Conservation (phyloP, 2,329 filamentous ascomycete genomes). For the Trichocomaceae sp. region DNA sequence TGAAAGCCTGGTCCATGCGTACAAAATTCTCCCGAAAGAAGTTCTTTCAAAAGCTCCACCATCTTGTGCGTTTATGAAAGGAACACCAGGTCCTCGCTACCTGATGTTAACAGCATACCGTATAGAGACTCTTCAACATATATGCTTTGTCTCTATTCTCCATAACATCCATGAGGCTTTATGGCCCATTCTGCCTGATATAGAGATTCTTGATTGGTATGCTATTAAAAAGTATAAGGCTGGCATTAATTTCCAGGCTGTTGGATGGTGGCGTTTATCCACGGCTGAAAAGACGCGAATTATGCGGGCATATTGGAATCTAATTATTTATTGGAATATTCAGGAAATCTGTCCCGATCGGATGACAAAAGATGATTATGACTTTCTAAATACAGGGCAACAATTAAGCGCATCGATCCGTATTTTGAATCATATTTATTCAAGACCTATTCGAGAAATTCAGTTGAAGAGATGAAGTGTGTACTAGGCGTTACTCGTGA, state of each 20-base stretch:
- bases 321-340: not conserved
- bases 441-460: not conserved
- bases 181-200: slow-evolving; percentile 2
- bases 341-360: not conserved
- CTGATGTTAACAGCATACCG: slow-evolving; percentile 5
- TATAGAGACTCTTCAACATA: slow-evolving; percentile 9
- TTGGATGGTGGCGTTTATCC: slow-evolving; percentile 4
- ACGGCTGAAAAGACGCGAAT: slow-evolving; percentile 4
- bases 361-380: not conserved
- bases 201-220: not conserved
- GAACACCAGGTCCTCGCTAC: slow-evolving; percentile 7
- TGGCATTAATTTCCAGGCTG: slow-evolving; percentile 1
- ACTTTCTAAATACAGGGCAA: not conserved
- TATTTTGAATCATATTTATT: not conserved
- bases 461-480: slow-evolving; percentile 12
- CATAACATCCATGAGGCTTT: slow-evolving; percentile 6
- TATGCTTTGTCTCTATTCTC: slow-evolving; percentile 5
- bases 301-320: slow-evolving; percentile 8
- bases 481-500: slow-evolving; percentile 4
- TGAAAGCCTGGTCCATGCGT: not conserved
- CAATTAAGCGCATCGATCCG: not conserved
- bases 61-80: slow-evolving; percentile 4
- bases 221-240: slow-evolving; percentile 1
- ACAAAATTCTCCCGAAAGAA: not conserved
- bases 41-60: slow-evolving; percentile 3